A percentile compares a stretch with the other conserved stretches of the same genome.
These are phyloP conservation scores for Bacidia rubella DNA, from an alignment of 495 filamentous ascomycete species.

Conservation along the genomic window DNA sequence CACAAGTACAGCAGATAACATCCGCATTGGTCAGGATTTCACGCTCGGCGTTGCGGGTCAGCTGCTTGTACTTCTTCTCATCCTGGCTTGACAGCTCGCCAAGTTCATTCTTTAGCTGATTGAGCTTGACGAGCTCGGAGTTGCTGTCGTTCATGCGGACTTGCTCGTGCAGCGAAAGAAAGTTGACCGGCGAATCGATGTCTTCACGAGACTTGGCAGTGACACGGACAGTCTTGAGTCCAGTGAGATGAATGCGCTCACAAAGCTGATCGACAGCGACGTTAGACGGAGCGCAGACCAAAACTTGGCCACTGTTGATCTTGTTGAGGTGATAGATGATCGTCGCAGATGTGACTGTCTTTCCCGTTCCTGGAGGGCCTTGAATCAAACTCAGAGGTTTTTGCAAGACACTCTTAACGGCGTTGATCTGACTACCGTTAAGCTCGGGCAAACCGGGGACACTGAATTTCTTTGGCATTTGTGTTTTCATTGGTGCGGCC, in stretches of 20 bases:
- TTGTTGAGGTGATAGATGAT: conserved; percentile 97
- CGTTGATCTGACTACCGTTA: conserved; percentile 90
- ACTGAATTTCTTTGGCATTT: conserved; percentile 91
- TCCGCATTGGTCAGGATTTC: conserved; percentile 94
- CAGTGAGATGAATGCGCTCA: conserved; percentile 89
- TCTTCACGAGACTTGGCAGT: conserved; percentile 98
- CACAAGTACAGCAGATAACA: conserved; percentile 98
- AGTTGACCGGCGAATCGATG: conserved; percentile 91
- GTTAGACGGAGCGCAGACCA: conserved; percentile 97
- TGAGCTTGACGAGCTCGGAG: conserved; percentile 78
- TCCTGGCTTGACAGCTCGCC: conserved; percentile 92
- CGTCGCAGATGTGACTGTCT: conserved; percentile 98
- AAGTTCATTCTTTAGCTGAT: conserved; percentile 78
- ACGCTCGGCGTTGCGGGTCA: conserved; percentile 85
- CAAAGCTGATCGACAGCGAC: conserved; percentile 98
- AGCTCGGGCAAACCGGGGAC: conserved; percentile 92
- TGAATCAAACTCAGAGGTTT: conserved; percentile 93
- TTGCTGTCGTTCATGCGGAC: conserved; percentile 96
- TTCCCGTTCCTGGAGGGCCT: conserved; percentile 91
- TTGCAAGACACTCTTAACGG: conserved; percentile 88
- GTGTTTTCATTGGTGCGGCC: conserved; percentile 90
- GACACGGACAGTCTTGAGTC: conserved; percentile 91
- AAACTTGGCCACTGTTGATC: conserved; percentile 84
- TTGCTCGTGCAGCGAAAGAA: conserved; percentile 90
- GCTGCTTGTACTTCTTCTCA: conserved; percentile 93